Percentiles rank a stretch among this genome's conserved stretches.
These are phyloP conservation scores for Candida albicans DNA, from an alignment of 1,139 yeast genomes.

Conservation along the genomic window DNA sequence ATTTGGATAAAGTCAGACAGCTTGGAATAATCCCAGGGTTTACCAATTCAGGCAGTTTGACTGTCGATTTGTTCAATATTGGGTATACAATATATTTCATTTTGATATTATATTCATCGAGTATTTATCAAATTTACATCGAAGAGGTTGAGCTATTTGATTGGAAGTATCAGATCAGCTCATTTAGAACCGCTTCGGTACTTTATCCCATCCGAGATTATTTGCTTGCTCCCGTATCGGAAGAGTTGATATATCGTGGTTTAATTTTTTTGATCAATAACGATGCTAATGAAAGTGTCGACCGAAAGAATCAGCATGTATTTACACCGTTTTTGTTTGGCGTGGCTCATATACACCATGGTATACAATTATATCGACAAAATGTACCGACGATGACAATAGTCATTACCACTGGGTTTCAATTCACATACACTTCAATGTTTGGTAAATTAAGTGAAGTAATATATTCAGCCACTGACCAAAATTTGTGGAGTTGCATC, in stretches of 20 bases:
- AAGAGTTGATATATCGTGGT: constrained; percentile 79
- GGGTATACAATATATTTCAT: constrained; percentile 31
- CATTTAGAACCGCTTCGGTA: too few species aligned
- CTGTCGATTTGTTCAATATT: constrained; percentile 27
- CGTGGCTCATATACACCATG: constrained; percentile 91
- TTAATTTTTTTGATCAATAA: constrained; percentile 36
- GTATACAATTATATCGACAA: constrained; percentile 49
- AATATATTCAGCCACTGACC: constrained; percentile 47
- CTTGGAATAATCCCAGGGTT: constrained; percentile 34
- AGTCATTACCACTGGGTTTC: constrained; percentile 49
- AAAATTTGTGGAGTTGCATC: constrained; percentile 63
- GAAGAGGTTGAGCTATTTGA: constrained; percentile 8
- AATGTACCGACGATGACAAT: constrained; percentile 28
- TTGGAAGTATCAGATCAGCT: too few species aligned
- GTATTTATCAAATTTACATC: constrained; percentile 44
- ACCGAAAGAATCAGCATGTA: constrained; percentile 23
- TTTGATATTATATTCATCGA: constrained; percentile 55
- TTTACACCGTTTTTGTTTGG: constrained; percentile 78
- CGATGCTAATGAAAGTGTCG: constrained; percentile 15
- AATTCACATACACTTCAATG: constrained; percentile 68
- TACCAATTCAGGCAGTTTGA: constrained; percentile 18
- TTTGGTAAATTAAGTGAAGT: constrained; percentile 78
- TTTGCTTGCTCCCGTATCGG: constrained; percentile 82
- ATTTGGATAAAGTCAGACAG: constrained; percentile 13
- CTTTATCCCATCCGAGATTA: constrained; percentile 50